Evolutionary conservation across 352 stramenopile species (phyloP), one percentile per base, ranked within the genome.

Genomic region (Pythium grandisporangium): DNA sequence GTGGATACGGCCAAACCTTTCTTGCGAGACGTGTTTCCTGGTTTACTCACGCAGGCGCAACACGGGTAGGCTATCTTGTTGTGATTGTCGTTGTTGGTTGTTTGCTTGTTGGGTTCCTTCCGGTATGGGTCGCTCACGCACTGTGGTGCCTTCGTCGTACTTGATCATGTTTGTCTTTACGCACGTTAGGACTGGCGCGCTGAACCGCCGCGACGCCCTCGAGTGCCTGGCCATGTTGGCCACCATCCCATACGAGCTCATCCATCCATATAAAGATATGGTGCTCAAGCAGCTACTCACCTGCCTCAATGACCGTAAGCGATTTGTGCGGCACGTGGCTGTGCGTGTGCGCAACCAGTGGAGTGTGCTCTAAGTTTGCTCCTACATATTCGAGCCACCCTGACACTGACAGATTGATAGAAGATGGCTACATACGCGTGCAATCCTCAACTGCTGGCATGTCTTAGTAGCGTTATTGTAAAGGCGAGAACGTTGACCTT

Each of bases 271-370:
- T 58, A 93, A 91, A 59, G 76, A 87, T 50, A 41, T 60, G 14
- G 83, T 95, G 51, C 69, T 89, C 42, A 69, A 72, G 35, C 67
- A 85, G 35, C 55, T 96, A 14, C 55, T 81, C 40, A 36, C 57
- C n/a, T 80, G 80, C 17, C 60, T 96, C 19, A 71, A 96, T 52
- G 84, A 96, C 48, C 79, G 67, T 48, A 93, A 93, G 47, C 81
- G 83, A 21, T 75, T 91, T 30, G 83, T 96, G 42, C 83, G 84
- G 22, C 80, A 93, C 55, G 71, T 67, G 40, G 76, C 82, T 2
- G 84, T 93, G 41, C 75, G 80, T n/a, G 78, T 95, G 45, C 80
- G 84, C 48, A 96, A 96, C 66, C 62, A 85, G 53, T 96, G 84
- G 84, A 89, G 83, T 44, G 73, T 96, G 30, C 61, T 95, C 51